Evolutionary conservation across 306 rosid species (phyloP), one percentile per base, ranked within the genome.

Genomic region (Ormosia emarginata): DNA sequence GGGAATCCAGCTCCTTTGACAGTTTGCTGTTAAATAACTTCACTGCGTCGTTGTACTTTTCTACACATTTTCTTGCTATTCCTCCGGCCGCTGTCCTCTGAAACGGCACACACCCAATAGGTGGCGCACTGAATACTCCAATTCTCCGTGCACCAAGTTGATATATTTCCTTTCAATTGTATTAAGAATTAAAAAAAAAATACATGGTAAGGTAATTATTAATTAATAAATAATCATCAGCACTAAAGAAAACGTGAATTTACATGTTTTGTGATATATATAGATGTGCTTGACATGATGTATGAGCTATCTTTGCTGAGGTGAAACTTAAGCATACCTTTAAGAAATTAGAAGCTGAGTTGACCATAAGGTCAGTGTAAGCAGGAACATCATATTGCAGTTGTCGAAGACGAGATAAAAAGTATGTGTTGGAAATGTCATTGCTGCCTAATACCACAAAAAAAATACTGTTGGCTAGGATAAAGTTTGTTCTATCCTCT

Each of bases 51-150:
- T 92, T 92, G 81, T 88, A 74, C 0, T 82, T 71, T 46, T 72
- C 71, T 6, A 85, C 87, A 37, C 91, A 87, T 1, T 13, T 41
- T 79, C 89, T 90, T 5, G 1, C 56, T 30, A 81, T 10, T 68
- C 97, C 97, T 33, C 97, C 94, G 0, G 80, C 91, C 13, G 81
- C 37, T 7, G 97, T 92, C 82, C 97, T 90, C 74, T 90, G 94
- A 18, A 87, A 90, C 3, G 94, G 97, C 33, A 90, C 71, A 71
- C 94, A 92, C 11, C 97, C 94, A 0, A 92, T 59, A 7, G 97
- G 97, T 3, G 97, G 92, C 30, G 84, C 81, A 68, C 81, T 81
- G 74, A 92, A 85, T 10, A 90, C 78, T 52, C 87, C 97, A 10
- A 92, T 83, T 70, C 91, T 89, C 58, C 94, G 67, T 33, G 89